Base-by-base conservation (phyloP, 306 rosid genomes). In the Vicia faba region DNA sequence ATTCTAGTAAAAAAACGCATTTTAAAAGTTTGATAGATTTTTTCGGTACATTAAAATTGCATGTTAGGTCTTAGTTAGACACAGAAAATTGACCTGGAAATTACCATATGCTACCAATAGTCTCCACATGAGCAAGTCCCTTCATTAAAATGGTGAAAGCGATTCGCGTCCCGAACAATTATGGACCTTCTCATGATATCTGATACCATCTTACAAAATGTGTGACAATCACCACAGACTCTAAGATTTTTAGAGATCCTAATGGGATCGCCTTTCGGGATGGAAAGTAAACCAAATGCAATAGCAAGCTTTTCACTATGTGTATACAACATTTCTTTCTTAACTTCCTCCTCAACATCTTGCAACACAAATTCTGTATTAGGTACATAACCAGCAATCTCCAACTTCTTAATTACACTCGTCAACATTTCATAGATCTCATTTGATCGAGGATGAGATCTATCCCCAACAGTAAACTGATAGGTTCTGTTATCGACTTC, bases 191-290 rank as follows among this genome's bases (percentile, higher is more conserved):
- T 64, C 70, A 67, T 80, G 15, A 83, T 11, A 19, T 81, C 82
- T 6, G 96, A 88, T 45, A 84, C 88, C 79, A 83, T 76, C 78
- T 88, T 88, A 62, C 68, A 67, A 74, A 91, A 88, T 8, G 89
- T 72, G 74, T 86, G 97, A 69, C 93, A 88, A 73, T 91, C 97
- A 45, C 95, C 97, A 33, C 95, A 91, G 61, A 88, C 84, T 76
- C 91, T 79, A 41, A 91, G 85, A 68, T 91, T 88, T 74, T 88
- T 91, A 31, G 88, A 83, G 60, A 88, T 86, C 79, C 93, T 86
- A 44, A 91, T 81, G 6, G 89, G 82, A 33, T 70, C 71, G 53
- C 74, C 79, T 29, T 72, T 67, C 4, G 85, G 70, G 25, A 80
- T 82, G 53, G 84, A 66, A 29, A 83, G 49, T 50, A 91, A 79